phyloP scores from a whole-genome alignment of 106 monocot genomes.

The Hemerocallis citrina region DNA sequence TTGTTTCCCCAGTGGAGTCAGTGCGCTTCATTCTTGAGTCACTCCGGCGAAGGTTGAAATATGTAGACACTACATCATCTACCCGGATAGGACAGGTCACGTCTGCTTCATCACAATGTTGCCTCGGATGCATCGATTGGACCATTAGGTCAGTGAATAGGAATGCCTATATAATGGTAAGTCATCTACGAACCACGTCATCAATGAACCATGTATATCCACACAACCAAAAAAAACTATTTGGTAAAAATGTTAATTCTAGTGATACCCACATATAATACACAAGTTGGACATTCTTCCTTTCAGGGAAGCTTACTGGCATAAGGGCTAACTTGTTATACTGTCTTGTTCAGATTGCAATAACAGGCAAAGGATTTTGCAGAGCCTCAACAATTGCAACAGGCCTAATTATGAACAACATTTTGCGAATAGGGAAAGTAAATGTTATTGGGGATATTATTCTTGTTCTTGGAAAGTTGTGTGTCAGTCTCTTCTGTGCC shows the following conservation, averaged over 20 bases:
- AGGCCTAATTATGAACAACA: slow-evolving; percentile 94
- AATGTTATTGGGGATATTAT: slow-evolving; percentile 98
- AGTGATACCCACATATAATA: not conserved
- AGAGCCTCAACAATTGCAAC: slow-evolving; percentile 84
- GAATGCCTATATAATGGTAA: slow-evolving; percentile 67
- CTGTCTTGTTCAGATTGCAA: slow-evolving; percentile 61
- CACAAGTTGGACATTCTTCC: not conserved
- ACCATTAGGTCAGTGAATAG: slow-evolving; percentile 43
- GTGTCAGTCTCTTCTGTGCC: slow-evolving; percentile 86
- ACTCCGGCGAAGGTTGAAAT: slow-evolving; percentile 55
- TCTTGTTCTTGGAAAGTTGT: slow-evolving; percentile 91
- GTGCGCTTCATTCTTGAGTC: slow-evolving; percentile 76
- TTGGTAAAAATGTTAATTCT: no score
- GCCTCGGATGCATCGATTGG: slow-evolving; percentile 53
- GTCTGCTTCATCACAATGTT: slow-evolving; percentile 46
- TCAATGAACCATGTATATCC: not conserved
- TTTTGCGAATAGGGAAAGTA: slow-evolving; percentile 96
- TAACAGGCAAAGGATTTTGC: slow-evolving; percentile 97
- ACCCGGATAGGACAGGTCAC: slow-evolving; percentile 39
- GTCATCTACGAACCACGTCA: no score
- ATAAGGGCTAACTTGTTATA: not conserved
- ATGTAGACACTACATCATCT: slow-evolving; percentile 22
- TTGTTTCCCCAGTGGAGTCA: slow-evolving; percentile 74
- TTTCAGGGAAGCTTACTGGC: not conserved
- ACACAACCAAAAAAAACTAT: no score